Evolutionary conservation across 1,139 yeast genomes (phyloP), one percentile per base, ranked within the genome.

Genomic region (Blastobotrys persicus): DNA sequence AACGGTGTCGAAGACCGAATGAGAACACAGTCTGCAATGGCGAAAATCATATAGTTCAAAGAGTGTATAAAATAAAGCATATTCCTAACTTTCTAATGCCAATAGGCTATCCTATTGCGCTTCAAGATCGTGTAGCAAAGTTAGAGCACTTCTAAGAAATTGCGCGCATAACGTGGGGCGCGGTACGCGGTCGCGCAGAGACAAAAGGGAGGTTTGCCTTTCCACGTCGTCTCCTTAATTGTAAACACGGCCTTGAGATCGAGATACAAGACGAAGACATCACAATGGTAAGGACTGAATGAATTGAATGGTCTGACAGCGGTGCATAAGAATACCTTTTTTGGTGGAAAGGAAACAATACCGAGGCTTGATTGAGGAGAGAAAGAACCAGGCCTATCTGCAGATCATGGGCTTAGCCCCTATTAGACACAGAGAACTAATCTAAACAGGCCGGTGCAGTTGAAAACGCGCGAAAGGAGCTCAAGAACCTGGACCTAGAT

Each of bases 391-490:
- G n/a, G n/a, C n/a, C n/a, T n/a, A n/a, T n/a, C n/a, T n/a, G n/a
- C n/a, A n/a, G n/a, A n/a, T n/a, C n/a, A n/a, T n/a, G n/a, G n/a
- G n/a, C n/a, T n/a, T n/a, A n/a, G n/a, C n/a, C 28, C 28, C 9
- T 23, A 23, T 23, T 23, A 23, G 28, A 23, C 9, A 23, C 28
- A 23, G n/a, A 23, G 28, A 23, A 9, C 28, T 23, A 23, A 23
- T 23, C 28, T 23, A 23, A 18, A 11, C 41, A 65, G 97, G 96
- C 97, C 71, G 97, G 96, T 73, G 96, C 95, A 69, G 75, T 92
- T 66, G 98, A 92, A 73, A 89, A 88, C 74, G 98, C 98, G 65
- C 92, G 96, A 71, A 91, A 89, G 71, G 94, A 87, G 72, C 79
- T 92, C 62, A 84, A 86, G 71, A 88, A 91, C 67, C 82, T 89